Base-by-base conservation (phyloP, 2,329 filamentous ascomycete species). In the Ceratocystis albifundus region DNA sequence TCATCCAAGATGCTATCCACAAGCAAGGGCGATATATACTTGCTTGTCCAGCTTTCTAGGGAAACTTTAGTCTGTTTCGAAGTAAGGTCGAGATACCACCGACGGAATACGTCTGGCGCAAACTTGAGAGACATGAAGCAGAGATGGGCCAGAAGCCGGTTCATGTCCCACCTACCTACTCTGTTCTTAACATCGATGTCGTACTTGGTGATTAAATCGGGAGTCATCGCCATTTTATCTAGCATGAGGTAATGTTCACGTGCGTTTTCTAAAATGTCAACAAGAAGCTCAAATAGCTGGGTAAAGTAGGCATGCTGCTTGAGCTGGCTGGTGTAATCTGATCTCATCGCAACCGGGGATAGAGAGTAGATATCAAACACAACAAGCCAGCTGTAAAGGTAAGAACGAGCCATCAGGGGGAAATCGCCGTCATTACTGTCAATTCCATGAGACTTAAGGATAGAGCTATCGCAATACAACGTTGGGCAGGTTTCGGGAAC, bases 321-420 rank as follows among this genome's bases (percentile, higher is more conserved):
- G 66, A 99, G 82, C 67, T 88, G 84, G 28, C 90, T 84, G 0
- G 85, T 83, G 72, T 96, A 97, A 71, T 92, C 86, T 67, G 84
- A 84, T 70, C 90, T 88, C 17, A 97, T 85, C 71, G 90, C 90
- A 74, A 89, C 87, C 0, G 92, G 90, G 12, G 91, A 85, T 22
- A 85, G 84, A 20, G 80, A 79, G 72, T 93, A 95, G 57, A 93
- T 87, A 71, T 96, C 90, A 72, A 96, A 97, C 0, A 96, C 81
- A 0, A 97, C 80, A 69, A 89, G 84, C 94, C 94, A 99, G 10
- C 90, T 88, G 32, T 96, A 79, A 2, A 99, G 80, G 72, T 96
- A 99, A 8, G 61, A 96, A 79, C 0, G 82, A 73, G 0, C 84
- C 77, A 53, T 53, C 48, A 22, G 4, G 4, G 48, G 48, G 10